A percentile compares a stretch with the other conserved stretches of the same genome.
phyloP scores from a whole-genome alignment of 352 stramenopile genomes.

The Phytophthora pini region DNA sequence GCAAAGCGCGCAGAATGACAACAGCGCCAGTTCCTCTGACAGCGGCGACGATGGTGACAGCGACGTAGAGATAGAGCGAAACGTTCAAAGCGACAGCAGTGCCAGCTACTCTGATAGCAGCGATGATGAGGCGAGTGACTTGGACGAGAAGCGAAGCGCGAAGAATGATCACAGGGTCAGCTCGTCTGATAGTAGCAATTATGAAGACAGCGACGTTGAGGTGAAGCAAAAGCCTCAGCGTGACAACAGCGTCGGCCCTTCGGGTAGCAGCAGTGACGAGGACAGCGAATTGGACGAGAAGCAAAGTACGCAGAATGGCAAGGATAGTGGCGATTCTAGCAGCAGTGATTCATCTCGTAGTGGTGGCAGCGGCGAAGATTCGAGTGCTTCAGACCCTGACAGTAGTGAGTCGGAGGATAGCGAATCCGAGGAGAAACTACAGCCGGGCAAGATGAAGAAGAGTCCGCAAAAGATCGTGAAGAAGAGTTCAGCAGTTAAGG shows the following conservation, averaged over 20 bases:
- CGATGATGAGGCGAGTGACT: conserved; percentile 9
- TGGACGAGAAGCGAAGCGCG: neutral
- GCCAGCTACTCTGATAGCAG: conserved; percentile 6
- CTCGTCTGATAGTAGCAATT: conserved; percentile 3
- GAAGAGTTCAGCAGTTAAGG: too few relatives aligned
- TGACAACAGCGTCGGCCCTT: too few relatives aligned
- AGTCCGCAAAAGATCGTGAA: too few relatives aligned
- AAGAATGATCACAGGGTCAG: neutral
- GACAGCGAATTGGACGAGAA: too few relatives aligned
- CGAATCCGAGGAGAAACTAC: too few relatives aligned
- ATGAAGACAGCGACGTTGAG: conserved; percentile 13
- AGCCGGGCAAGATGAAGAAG: too few relatives aligned
- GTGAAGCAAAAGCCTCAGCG: neutral
- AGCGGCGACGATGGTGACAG: conserved; percentile 3
- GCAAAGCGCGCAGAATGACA: neutral
- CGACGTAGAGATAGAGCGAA: neutral
- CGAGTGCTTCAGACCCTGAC: too few relatives aligned
- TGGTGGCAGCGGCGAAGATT: too few relatives aligned
- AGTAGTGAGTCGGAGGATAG: too few relatives aligned
- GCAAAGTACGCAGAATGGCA: too few relatives aligned
- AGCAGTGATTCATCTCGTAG: too few relatives aligned
- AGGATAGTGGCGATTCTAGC: too few relatives aligned
- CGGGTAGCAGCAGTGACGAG: neutral
- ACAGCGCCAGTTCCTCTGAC: conserved; percentile 2
- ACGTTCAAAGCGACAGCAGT: neutral